phyloP scores from a whole-genome alignment of 306 rosid species.

The Lablab purpureus region DNA sequence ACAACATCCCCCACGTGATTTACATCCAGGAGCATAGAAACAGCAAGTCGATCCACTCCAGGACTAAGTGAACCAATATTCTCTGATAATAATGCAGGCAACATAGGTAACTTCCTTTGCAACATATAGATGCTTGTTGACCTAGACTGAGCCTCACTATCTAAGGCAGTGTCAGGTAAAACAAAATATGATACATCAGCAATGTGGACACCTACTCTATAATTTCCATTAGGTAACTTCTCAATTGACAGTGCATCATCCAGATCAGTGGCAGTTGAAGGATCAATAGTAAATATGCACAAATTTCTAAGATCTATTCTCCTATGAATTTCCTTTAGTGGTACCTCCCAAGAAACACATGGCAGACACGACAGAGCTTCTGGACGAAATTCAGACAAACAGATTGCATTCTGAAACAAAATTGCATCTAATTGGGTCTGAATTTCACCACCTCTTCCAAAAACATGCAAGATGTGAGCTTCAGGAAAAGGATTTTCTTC shows the following conservation, averaged over 20 bases:
- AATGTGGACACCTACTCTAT: slow-evolving; percentile 88
- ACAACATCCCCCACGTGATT: slow-evolving; percentile 66
- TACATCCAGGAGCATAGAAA: slow-evolving; percentile 79
- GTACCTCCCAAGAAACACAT: slow-evolving; percentile 76
- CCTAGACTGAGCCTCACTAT: slow-evolving; percentile 72
- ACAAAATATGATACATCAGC: slow-evolving; percentile 91
- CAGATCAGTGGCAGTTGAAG: slow-evolving; percentile 82
- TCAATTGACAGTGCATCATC: slow-evolving; percentile 93
- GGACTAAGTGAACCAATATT: slow-evolving; percentile 82
- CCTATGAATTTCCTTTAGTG: slow-evolving; percentile 60
- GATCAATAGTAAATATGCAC: slow-evolving; percentile 88
- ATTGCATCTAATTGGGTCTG: slow-evolving; percentile 79
- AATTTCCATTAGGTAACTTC: slow-evolving; percentile 70
- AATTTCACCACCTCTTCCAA: slow-evolving; percentile 75
- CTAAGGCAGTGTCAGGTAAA: slow-evolving; percentile 71
- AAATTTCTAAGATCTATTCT: slow-evolving; percentile 81
- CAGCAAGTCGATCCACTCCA: slow-evolving; percentile 84
- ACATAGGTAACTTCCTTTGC: slow-evolving; percentile 72
- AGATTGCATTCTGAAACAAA: slow-evolving; percentile 74
- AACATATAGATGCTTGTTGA: slow-evolving; percentile 84
- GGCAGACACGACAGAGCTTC: slow-evolving; percentile 72
- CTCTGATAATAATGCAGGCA: slow-evolving; percentile 77
- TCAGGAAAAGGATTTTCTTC: slow-evolving; percentile 70
- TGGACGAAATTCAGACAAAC: slow-evolving; percentile 66
- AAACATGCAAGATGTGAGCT: slow-evolving; percentile 65